Base-by-base conservation (phyloP, 2,329 filamentous ascomycete genomes). In the Coleophoma crateriformis region DNA sequence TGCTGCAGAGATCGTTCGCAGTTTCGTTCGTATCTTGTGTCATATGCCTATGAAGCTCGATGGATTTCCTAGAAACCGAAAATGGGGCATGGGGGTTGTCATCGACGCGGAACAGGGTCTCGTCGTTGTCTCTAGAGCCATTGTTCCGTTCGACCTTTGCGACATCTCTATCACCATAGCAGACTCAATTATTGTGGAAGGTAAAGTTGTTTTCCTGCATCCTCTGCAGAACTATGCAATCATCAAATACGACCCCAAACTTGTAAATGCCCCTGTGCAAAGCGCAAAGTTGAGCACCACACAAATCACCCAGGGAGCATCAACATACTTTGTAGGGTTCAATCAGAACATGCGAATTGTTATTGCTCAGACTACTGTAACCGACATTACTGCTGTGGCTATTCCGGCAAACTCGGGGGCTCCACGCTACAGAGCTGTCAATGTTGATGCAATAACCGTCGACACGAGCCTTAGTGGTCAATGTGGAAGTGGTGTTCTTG, bases 291-390 rank as follows among this genome's bases (percentile, higher is more conserved):
- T 99, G 45, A 90, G 90, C 62, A 83, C 77, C 6, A 82, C 88
- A 49, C 83, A 84, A 60, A 90, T 97, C 65, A 91, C 90, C 46
- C 94, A 97, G 71, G 94, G 94, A 34, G 89, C 91, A 45, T 87
- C 92, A 50, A 96, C 91, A 0, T 91, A 96, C 58, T 99, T 99
- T 69, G 87, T 99, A 55, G 95, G 94, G n/a, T 95, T 96, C 73
- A 99, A 99, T 65, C 85, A 95, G 58, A 97, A 96, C 57, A 86
- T 92, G 53, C 84, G 92, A 34, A 89, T 96, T 38, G 92, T 97
- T 4, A 89, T 96, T 59, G 88, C 90, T 5, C 90, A 95, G 60
- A 97, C 94, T 0, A 90, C 87, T 0, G 90, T 99, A 13, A 99
- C 95, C 1, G 94, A 99, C 67, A 95, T 99, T 62, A 97, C 92